These are phyloP conservation scores for Plasmodium chabaudi DNA, from an alignment of 169 alveolate species.

Conservation along the genomic window DNA sequence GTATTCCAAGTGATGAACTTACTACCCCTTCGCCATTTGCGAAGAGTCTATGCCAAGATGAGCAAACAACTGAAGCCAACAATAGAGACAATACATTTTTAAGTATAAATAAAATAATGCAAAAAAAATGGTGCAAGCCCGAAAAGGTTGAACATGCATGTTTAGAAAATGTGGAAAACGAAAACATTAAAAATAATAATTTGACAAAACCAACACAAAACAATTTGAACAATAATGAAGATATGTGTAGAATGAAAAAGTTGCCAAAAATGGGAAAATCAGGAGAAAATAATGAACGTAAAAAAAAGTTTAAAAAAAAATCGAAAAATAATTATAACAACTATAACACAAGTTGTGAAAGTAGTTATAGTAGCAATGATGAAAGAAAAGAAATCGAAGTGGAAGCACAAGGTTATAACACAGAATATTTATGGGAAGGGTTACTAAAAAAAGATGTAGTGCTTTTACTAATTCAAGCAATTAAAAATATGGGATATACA, in stretches of 20 bases:
- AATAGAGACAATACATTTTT: background rate
- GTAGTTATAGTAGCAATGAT: background rate
- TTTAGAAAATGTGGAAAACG: background rate
- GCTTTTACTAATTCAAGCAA: slow-evolving; percentile 48
- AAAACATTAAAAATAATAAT: background rate
- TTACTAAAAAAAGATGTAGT: slow-evolving; percentile 48
- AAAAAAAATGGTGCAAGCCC: background rate
- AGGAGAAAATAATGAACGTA: background rate
- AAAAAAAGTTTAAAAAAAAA: slow-evolving; percentile 5
- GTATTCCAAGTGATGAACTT: slow-evolving; percentile 19
- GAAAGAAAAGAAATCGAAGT: background rate
- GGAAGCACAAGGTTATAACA: background rate
- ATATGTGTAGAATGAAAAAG: background rate
- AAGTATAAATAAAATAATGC: background rate
- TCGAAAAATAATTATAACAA: background rate
- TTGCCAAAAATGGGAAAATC: background rate
- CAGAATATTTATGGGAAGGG: slow-evolving; percentile 54
- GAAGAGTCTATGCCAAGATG: slow-evolving; percentile 33
- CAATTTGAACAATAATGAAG: background rate
- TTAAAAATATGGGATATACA: slow-evolving; percentile 72
- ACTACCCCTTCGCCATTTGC: slow-evolving; percentile 23
- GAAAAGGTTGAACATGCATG: background rate
- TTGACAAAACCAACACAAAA: too few relatives aligned
- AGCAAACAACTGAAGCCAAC: background rate
- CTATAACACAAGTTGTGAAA: background rate